These are phyloP conservation scores for slime mould (Dictyostelium discoideum) DNA, from an alignment of 78 protist genomes.

Conservation along the genomic window dicty_2.7 NC_007090.3:3214001-3214500, in stretches of 20 bases:
- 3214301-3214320: not conserved
- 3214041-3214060: too few species aligned
- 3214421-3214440: not conserved
- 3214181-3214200: not conserved
- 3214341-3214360: not conserved
- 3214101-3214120: not conserved
- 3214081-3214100: not conserved
- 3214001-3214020: too few species aligned
- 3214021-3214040: too few species aligned
- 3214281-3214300: not conserved
- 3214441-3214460: conserved; percentile 20
- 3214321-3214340: not conserved
- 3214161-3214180: not conserved
- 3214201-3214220: not conserved
- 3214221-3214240: not conserved
- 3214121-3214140: not conserved
- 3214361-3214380: not conserved
- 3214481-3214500: conserved; percentile 33
- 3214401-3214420: not conserved
- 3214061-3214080: not conserved
- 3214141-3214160: too few species aligned
- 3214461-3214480: not conserved
- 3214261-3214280: not conserved
- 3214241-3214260: not conserved
- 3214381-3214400: not conserved